A percentile compares a stretch with the other conserved stretches of the same genome.
Conservation (phyloP, 2,329 filamentous ascomycete genomes). For the Colletotrichum magnum region DNA sequence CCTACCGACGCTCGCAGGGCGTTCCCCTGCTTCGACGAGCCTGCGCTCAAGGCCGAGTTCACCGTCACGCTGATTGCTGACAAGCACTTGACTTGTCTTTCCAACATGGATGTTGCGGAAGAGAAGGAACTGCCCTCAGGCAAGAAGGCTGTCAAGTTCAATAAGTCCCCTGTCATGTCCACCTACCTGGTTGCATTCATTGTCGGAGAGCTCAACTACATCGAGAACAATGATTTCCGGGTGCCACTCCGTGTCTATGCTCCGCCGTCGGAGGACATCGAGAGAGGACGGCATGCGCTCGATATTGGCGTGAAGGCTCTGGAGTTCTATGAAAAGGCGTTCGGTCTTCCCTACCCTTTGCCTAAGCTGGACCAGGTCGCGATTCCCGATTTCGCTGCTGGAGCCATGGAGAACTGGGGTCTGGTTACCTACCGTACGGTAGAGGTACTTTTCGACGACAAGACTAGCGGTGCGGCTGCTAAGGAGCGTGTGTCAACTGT, state of each 20-base stretch:
- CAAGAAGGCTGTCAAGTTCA: conserved; percentile 92
- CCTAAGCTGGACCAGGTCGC: conserved; percentile 98
- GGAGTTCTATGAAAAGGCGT: conserved; percentile 95
- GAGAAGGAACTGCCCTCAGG: conserved; percentile 65
- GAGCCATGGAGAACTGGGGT: conserved; percentile 96
- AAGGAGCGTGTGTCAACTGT: conserved; percentile 96
- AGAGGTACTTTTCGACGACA: conserved; percentile 91
- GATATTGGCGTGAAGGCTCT: conserved; percentile 91
- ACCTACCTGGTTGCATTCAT: conserved; percentile 96
- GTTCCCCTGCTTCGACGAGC: conserved; percentile 98
- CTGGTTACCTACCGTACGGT: conserved; percentile 95
- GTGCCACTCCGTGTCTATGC: conserved; percentile 95
- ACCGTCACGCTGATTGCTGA: conserved; percentile 93
- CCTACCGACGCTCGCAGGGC: conserved; percentile 92
- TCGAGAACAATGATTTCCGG: conserved; percentile 92
- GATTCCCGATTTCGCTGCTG: conserved; percentile 94
- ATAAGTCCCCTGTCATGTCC: conserved; percentile 93
- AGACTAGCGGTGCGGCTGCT: conserved; percentile 87
- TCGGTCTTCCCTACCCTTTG: conserved; percentile 87
- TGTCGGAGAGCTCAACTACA: conserved; percentile 92
- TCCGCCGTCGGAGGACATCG: conserved; percentile 89
- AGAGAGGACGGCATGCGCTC: conserved; percentile 91
- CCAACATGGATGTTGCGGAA: conserved; percentile 94
- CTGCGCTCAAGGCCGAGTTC: conserved; percentile 92
- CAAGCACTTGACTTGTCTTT: conserved; percentile 90